A percentile compares a stretch with the other conserved stretches of the same genome.
These are phyloP conservation scores for Ilex paraguariensis DNA, from an alignment of 305 asterid genomes.

Conservation along the genomic window DNA sequence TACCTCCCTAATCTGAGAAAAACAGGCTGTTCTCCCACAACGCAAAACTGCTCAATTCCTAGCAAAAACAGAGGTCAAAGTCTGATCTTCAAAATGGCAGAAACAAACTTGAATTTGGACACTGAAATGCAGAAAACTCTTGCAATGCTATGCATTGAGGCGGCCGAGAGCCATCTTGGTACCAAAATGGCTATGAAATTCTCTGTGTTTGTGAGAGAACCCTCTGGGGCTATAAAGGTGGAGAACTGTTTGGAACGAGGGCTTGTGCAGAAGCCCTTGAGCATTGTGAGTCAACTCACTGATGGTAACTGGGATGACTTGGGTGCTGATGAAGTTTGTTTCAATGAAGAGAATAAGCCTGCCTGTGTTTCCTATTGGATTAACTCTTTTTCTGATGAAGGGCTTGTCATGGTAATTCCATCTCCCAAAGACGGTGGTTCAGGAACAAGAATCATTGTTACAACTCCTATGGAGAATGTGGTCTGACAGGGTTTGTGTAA, in stretches of 20 bases:
- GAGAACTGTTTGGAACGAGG: constrained; percentile 20
- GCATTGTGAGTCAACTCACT: neutral
- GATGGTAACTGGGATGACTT: constrained; percentile 26
- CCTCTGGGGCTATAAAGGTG: constrained; percentile 18
- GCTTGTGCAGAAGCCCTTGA: constrained; percentile 8
- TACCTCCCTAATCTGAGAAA: constrained; percentile 37
- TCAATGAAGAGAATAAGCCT: constrained; percentile 25
- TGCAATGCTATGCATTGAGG: constrained; percentile 20
- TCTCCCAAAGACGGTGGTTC: constrained; percentile 4
- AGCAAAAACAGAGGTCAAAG: constrained; percentile 19
- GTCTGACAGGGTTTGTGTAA: neutral
- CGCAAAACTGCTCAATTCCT: constrained; percentile 23
- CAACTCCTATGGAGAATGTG: constrained; percentile 8
- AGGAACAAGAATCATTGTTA: constrained; percentile 19
- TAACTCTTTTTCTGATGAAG: constrained; percentile 28
- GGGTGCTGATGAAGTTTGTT: constrained; percentile 18
- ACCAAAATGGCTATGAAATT: constrained; percentile 15
- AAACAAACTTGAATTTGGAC: constrained; percentile 9
- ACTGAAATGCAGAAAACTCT: constrained; percentile 23
- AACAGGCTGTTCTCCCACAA: constrained; percentile 15
- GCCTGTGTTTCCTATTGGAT: constrained; percentile 35
- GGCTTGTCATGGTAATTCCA: constrained; percentile 25
- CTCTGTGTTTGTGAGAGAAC: constrained; percentile 15
- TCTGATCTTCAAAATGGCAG: constrained; percentile 29
- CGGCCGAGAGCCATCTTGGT: constrained; percentile 19